Conservation (phyloP, 2,329 filamentous ascomycete genomes). For the Cladosporium velox region DNA sequence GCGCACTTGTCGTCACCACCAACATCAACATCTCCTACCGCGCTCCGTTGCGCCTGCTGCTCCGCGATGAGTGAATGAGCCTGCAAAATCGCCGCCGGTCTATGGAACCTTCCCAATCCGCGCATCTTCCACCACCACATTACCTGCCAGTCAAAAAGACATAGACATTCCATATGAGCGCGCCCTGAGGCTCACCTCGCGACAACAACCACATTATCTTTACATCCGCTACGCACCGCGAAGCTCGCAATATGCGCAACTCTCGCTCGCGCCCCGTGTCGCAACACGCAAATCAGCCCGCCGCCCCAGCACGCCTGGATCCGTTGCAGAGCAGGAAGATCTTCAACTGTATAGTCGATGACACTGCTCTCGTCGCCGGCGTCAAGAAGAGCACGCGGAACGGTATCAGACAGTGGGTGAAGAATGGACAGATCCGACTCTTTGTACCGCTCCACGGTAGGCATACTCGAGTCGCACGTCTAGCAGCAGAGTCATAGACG, state of each 20-base stretch:
- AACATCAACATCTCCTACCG: slow-evolving; percentile 1
- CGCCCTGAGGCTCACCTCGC: background rate
- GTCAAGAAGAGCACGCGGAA: slow-evolving; percentile 55
- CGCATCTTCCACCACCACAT: background rate
- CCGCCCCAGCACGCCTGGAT: slow-evolving; percentile 11
- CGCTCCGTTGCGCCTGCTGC: slow-evolving; percentile 18
- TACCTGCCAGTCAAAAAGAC: background rate
- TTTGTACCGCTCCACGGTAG: slow-evolving; percentile 55
- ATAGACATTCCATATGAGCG: slow-evolving; percentile 10
- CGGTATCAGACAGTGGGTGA: slow-evolving; percentile 54
- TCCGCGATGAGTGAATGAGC: slow-evolving; percentile 20
- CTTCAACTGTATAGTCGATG: slow-evolving; percentile 58
- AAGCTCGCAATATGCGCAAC: slow-evolving; percentile 42
- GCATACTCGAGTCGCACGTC: slow-evolving; percentile 24
- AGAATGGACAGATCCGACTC: slow-evolving; percentile 51
- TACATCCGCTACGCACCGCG: slow-evolving; percentile 46
- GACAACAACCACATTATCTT: slow-evolving; percentile 9
- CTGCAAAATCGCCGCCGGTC: slow-evolving; percentile 12
- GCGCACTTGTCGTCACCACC: slow-evolving; percentile 10
- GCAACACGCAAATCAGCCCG: slow-evolving; percentile 29
- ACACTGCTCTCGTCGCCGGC: slow-evolving; percentile 53
- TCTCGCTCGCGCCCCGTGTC: slow-evolving; percentile 33
- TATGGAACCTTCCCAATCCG: slow-evolving; percentile 16
- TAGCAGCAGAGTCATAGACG: background rate
- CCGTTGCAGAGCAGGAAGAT: slow-evolving; percentile 44